These are phyloP conservation scores for Parmales sp. DNA, from an alignment of 108 stramenopile genomes.

Conservation along the genomic window DNA sequence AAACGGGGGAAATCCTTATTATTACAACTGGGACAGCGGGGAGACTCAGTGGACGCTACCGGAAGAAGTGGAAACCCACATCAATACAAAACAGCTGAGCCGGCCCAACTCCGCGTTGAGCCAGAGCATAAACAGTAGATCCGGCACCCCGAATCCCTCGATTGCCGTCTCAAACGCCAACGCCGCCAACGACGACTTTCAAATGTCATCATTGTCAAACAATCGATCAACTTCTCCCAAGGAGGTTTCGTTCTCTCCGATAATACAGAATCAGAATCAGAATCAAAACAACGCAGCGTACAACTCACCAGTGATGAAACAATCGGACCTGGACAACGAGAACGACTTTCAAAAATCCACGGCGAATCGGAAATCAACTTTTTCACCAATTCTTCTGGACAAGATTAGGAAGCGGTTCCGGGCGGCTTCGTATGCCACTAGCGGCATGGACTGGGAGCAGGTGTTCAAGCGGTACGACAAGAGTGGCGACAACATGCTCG, in stretches of 20 bases:
- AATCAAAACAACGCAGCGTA: too few relatives aligned
- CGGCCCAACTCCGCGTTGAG: background rate
- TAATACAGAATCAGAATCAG: too few relatives aligned
- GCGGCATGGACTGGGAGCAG: background rate
- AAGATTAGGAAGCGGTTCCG: conserved; percentile 4
- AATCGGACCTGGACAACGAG: background rate
- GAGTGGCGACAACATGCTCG: background rate
- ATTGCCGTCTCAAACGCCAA: too few relatives aligned
- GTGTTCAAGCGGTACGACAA: background rate
- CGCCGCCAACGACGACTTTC: too few relatives aligned
- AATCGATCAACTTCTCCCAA: too few relatives aligned
- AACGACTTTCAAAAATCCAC: background rate
- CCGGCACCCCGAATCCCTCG: background rate
- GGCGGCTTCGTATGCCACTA: background rate
- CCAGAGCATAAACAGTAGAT: background rate
- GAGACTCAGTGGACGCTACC: conserved; percentile 2
- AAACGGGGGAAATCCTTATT: background rate
- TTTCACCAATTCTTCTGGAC: background rate
- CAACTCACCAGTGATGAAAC: background rate
- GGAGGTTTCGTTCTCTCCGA: too few relatives aligned
- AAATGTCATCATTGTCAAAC: too few relatives aligned
- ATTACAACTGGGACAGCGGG: background rate
- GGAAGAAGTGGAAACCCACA: background rate
- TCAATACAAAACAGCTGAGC: background rate
- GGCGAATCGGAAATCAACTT: background rate